Conservation (phyloP, 441 rosid species). For the Gossypium armourianum region DNA sequence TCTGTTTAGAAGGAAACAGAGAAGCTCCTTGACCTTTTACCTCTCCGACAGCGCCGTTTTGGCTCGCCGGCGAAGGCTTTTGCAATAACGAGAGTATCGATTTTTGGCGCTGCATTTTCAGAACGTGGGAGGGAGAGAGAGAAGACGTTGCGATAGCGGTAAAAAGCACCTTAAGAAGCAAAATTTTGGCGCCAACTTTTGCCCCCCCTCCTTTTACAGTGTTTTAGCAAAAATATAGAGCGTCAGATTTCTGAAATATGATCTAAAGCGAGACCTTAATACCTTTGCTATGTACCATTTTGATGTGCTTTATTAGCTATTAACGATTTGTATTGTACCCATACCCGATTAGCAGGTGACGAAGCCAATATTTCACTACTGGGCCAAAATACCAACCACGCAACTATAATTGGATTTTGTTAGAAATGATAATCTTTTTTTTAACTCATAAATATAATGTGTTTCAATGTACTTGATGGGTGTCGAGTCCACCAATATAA, state of each 20-base stretch:
- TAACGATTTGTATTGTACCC: too few relatives aligned
- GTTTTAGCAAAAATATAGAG: neutral
- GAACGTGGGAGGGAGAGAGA: slow-evolving; percentile 2
- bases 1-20: slow-evolving; percentile 20
- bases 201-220: slow-evolving; percentile 4
- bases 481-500: too few relatives aligned
- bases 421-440: too few relatives aligned
- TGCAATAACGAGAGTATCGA: slow-evolving; percentile 67
- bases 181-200: slow-evolving; percentile 52
- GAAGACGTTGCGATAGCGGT: neutral
- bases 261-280: slow-evolving; percentile 5
- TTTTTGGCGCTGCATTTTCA: slow-evolving; percentile 71
- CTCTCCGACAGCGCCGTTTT: slow-evolving; percentile 20
- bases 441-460: too few relatives aligned
- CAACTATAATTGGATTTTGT: too few relatives aligned
- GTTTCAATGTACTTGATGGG: too few relatives aligned
- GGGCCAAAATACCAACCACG: too few relatives aligned
- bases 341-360: too few relatives aligned
- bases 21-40: slow-evolving; percentile 15
- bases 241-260: slow-evolving; percentile 18
- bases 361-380: too few relatives aligned
- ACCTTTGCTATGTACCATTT: too few relatives aligned
- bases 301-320: too few relatives aligned
- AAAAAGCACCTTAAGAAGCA: neutral
- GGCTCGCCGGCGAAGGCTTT: slow-evolving; percentile 40